Evolutionary conservation across 768 basidiomycete species (phyloP).

Genomic region (Lactifluus rugatus): DNA sequence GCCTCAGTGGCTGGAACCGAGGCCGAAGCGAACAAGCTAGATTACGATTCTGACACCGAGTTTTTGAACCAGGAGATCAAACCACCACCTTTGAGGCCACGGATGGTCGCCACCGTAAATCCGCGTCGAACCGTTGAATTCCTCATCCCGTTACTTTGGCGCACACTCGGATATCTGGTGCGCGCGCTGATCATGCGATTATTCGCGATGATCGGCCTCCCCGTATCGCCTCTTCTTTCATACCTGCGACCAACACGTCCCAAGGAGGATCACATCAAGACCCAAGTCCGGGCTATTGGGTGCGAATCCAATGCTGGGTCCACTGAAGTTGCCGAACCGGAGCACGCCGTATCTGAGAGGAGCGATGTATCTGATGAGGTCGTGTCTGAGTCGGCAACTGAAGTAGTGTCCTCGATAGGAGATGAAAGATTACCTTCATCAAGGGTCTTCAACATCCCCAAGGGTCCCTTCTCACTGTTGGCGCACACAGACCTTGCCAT

Average conservation of each 20-base stretch:
- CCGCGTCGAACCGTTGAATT: slow-evolving; percentile 9
- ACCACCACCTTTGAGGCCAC: neutral
- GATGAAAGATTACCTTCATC: neutral
- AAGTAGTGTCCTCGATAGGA: slow-evolving; percentile 5
- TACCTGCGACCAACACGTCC: neutral
- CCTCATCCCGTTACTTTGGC: slow-evolving; percentile 16
- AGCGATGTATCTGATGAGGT: neutral
- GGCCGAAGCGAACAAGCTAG: slow-evolving; percentile 4
- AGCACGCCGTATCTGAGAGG: neutral
- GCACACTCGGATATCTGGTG: slow-evolving; percentile 8
- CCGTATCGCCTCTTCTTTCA: neutral
- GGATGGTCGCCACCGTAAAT: neutral
- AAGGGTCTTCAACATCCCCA: slow-evolving; percentile 9
- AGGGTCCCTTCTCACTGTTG: slow-evolving; percentile 16
- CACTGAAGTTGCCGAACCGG: neutral
- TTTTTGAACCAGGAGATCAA: slow-evolving; percentile 12
- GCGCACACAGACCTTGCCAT: neutral
- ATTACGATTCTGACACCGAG: slow-evolving; percentile 11
- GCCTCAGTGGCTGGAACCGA: neutral
- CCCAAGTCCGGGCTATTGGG: neutral
- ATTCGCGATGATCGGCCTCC: slow-evolving; percentile 7
- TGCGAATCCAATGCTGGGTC: neutral
- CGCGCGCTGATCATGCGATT: slow-evolving; percentile 16
- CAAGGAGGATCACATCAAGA: neutral
- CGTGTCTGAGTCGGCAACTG: slow-evolving; percentile 11